Evolutionary conservation across 345 rosid genomes (phyloP).

Genomic region (Citrus cavaleriei): DNA sequence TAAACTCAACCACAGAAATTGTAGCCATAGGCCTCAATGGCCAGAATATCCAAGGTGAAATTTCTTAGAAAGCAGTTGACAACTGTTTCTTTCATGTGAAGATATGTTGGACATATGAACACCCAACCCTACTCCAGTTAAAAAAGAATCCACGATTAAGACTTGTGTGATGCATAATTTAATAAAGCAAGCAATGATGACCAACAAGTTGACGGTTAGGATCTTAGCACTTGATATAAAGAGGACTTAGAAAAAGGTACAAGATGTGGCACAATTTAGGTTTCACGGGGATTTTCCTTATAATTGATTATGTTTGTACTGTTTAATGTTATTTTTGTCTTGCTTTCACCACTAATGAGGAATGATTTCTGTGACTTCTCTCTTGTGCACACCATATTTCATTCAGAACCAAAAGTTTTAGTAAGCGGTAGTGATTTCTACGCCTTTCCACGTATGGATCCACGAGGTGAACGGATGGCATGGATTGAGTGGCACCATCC

Average conservation of each 20-base stretch:
- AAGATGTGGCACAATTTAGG: background rate
- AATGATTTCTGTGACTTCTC: slow-evolving; percentile 5
- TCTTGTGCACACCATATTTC: background rate
- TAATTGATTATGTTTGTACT: background rate
- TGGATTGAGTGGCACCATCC: slow-evolving; percentile 97
- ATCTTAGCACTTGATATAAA: background rate
- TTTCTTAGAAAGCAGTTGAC: background rate
- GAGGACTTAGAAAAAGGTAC: background rate
- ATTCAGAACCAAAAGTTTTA: slow-evolving; percentile 70
- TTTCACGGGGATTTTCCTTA: background rate
- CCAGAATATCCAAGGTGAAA: slow-evolving; percentile 52
- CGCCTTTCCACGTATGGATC: slow-evolving; percentile 90
- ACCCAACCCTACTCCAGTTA: background rate
- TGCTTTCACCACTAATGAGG: background rate
- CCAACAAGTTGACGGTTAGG: background rate
- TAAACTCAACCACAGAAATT: slow-evolving; percentile 60
- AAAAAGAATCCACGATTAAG: background rate
- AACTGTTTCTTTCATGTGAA: background rate
- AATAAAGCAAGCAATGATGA: background rate
- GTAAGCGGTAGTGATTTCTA: slow-evolving; percentile 83
- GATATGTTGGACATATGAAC: background rate
- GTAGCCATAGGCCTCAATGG: slow-evolving; percentile 45
- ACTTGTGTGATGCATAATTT: background rate
- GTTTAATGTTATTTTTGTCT: background rate
- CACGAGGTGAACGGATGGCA: slow-evolving; percentile 63